Conservation (phyloP, 164 flowering plant species). For the Magnolia changhungtana region DNA sequence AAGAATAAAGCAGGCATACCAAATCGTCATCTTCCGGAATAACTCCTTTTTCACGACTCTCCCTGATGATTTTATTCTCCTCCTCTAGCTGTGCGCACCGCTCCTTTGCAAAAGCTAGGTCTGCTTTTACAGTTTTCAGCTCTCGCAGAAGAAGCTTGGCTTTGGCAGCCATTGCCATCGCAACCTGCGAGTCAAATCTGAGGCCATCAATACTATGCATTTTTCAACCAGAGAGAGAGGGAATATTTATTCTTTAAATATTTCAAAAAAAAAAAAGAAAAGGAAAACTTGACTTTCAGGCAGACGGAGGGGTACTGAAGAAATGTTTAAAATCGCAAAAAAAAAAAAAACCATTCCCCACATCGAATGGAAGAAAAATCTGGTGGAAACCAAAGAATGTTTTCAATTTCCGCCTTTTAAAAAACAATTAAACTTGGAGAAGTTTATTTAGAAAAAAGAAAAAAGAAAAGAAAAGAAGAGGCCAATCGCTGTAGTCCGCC, state of each 20-base stretch:
- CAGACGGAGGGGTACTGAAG: too few species aligned
- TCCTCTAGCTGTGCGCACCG: constrained; percentile 91
- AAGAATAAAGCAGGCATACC: constrained; percentile 39
- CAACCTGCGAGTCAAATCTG: constrained; percentile 57
- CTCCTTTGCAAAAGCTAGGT: constrained; percentile 86
- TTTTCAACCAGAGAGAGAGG: background rate
- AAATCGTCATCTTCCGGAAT: constrained; percentile 85
- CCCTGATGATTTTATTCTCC: constrained; percentile 79
- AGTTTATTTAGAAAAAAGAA: background rate
- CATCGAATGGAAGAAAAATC: background rate
- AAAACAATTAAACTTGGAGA: background rate
- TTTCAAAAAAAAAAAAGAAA: too few species aligned
- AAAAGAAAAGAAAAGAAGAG: too few species aligned
- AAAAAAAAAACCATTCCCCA: too few species aligned
- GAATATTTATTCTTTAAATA: too few species aligned
- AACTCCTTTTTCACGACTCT: constrained; percentile 64
- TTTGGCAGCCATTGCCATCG: constrained; percentile 97
- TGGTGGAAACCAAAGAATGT: background rate
- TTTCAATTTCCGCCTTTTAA: background rate
- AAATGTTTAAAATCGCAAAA: too few species aligned
- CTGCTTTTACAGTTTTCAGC: constrained; percentile 91
- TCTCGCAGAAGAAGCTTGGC: constrained; percentile 91
- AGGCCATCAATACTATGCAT: background rate
- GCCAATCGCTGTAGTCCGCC: too few species aligned
- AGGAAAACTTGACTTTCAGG: too few species aligned